Base-by-base conservation (phyloP, 106 monocot genomes). In the Apostasia ramifera region DNA sequence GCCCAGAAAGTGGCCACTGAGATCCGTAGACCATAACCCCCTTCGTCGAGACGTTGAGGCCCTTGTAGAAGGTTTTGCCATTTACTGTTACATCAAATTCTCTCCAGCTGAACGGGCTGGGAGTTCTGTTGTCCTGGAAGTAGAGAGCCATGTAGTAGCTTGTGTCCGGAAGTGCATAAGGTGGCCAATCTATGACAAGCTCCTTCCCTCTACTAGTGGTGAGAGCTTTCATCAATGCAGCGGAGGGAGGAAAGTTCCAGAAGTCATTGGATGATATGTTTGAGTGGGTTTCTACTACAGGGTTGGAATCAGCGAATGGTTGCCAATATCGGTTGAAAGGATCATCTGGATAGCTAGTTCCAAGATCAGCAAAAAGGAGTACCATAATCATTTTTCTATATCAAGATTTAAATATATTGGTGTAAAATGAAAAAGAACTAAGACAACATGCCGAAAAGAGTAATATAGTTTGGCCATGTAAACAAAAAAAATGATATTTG, bases 291-390 rank as follows among this genome's bases (percentile, higher is more conserved):
- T 76, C 79, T 2, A 82, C 82, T 0, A 79, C 53, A 1, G 81
- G 85, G 45, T 79, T 79, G 41, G 44, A 39, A 66, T 78, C 89
- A 3, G 8, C 56, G 77, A 81, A 92, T 6, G 92, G 67, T 70
- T 86, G 81, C 92, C 89, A 97, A 79, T 79, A 82, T 60, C 95
- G 88, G 82, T 97, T 89, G 92, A 78, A 92, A 46, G 80, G 80
- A 79, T 92, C 95, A 70, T 82, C 88, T 64, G 89, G 92, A 75
- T 89, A 97, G 56, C 95, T 92, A 84, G 57, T 80, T 65, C 67
- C 38, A 45, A 38, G 26, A 61, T 71, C 49, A 71, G n/a, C 42
- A 4, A 37, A 1, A 13, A 55, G 26, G 40, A 40, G 10, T 62
- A 62, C 12, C 47, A 70, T 56, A 44, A 55, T 43, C 61, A 8